These are phyloP conservation scores for Spergularia marina DNA, from an alignment of 148 eudicot genomes.

Conservation along the genomic window DNA sequence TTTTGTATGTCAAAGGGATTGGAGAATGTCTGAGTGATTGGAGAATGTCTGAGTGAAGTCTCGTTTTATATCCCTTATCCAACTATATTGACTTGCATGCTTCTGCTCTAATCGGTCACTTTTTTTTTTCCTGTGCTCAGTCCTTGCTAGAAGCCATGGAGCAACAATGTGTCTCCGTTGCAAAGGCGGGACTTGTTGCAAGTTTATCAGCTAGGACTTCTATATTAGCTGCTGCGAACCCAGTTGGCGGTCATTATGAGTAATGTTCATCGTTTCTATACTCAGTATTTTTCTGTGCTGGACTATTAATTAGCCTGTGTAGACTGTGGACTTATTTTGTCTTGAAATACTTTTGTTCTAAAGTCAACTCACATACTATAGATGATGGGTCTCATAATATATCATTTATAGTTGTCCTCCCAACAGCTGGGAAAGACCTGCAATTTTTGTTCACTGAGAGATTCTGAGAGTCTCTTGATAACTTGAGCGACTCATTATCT, in stretches of 20 bases:
- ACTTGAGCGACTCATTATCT: not conserved
- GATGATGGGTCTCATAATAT: not conserved
- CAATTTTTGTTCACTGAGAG: slow-evolving; percentile 5
- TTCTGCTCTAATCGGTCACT: slow-evolving; percentile 5
- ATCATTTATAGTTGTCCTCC: not conserved
- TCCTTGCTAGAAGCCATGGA: slow-evolving; percentile 98
- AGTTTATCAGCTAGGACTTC: slow-evolving; percentile 97
- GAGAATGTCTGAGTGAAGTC: not conserved
- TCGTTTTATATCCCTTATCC: not conserved
- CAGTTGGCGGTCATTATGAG: slow-evolving; percentile 95
- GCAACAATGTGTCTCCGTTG: slow-evolving; percentile 99
- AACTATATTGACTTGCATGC: not conserved
- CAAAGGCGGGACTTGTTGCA: slow-evolving; percentile 97
- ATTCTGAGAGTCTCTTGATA: slow-evolving; percentile 8
- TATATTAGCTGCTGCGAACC: slow-evolving; percentile 97
- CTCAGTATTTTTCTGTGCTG: not conserved
- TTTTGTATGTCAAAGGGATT: not conserved
- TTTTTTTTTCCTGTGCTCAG: slow-evolving; percentile 30
- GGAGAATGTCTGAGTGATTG: not conserved
- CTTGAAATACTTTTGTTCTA: not conserved
- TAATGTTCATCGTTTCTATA: slow-evolving; percentile 22
- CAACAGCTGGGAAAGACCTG: not conserved
- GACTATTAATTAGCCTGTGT: not conserved
- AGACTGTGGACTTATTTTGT: slow-evolving; percentile 4
- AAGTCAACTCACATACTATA: not conserved